A percentile compares a stretch with the other conserved stretches of the same genome.
These are phyloP conservation scores for Alloteropsis angusta DNA, from an alignment of 202 grass and related monocot genomes.

Conservation along the genomic window DNA sequence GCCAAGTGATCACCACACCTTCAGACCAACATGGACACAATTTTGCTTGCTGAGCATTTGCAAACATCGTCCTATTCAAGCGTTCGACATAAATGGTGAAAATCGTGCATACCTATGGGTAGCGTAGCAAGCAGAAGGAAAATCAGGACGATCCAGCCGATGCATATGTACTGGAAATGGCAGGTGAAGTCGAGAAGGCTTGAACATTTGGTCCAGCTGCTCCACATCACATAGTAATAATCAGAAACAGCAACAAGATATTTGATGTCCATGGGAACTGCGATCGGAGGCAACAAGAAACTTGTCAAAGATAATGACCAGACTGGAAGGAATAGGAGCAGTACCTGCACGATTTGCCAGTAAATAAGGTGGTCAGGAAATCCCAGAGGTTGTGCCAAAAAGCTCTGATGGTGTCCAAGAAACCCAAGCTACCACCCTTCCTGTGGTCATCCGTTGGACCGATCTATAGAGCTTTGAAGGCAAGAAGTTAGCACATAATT, in stretches of 20 bases:
- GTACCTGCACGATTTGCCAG: conserved; percentile 63
- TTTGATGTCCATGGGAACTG: background rate
- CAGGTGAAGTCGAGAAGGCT: conserved; percentile 62
- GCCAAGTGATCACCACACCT: conserved; percentile 38
- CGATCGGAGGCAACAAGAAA: background rate
- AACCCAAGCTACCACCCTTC: conserved; percentile 38
- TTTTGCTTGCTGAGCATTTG: background rate
- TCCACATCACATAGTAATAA: background rate
- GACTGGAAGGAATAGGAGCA: background rate
- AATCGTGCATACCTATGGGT: conserved; percentile 27
- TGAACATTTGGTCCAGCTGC: conserved; percentile 51
- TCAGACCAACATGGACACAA: background rate
- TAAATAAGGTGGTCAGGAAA: conserved; percentile 45
- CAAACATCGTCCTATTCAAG: background rate
- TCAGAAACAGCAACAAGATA: background rate
- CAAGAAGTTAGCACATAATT: background rate
- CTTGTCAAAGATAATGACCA: background rate
- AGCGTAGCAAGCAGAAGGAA: conserved; percentile 34
- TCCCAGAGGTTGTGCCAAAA: conserved; percentile 36
- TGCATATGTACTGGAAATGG: conserved; percentile 63
- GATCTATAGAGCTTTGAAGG: conserved; percentile 28
- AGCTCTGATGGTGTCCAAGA: conserved; percentile 43
- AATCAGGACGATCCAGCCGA: conserved; percentile 58
- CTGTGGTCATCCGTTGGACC: conserved; percentile 17
- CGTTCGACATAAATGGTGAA: background rate